Base-by-base conservation (phyloP, 176 grass and related monocot genomes). In the Carex cristatella region DNA sequence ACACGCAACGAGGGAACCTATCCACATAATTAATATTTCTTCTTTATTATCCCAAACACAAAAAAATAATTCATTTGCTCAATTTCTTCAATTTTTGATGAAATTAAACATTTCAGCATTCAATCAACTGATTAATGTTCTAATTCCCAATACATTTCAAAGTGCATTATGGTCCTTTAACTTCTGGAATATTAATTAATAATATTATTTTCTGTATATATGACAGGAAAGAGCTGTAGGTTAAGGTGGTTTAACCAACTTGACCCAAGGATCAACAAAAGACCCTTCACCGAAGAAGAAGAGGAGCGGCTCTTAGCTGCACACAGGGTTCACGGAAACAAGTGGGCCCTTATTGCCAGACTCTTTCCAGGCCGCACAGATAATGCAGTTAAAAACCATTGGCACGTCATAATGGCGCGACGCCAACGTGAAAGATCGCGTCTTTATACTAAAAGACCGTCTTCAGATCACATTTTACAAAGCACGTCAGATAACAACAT, bases 211-310 rank as follows among this genome's bases (percentile, higher is more conserved):
- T 69, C 9, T 59, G 5, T 40, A 6, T 5, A 6, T 40, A 27
- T 79, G 23, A 59, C 86, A 92, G 92, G 92, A 14, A 94, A 94
- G 89, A 94, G 92, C 71, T 94, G 89, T 64, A 90, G 89, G 65
- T 88, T 94, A 58, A 88, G 92, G 74, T 94, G 92, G 92, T 91
- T 91, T 82, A 91, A 94, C 92, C 92, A 94, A 80, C 87, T 94
- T 40, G 92, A 94, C 79, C 89, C 89, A 30, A 82, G 89, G 83
- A 94, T 94, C 81, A 89, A 91, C 92, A 89, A 89, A 84, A 84
- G 82, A 81, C 89, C 92, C 11, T 94, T 94, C 89, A 89, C 85
- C 2, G 85, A 83, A 77, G 83, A 85, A 69, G 92, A 94, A 57
- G 92, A 94, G 79, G 92, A 87, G 82, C 85, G 85, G 61, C 92